These are phyloP conservation scores for Hippophae gyantsensis DNA, from an alignment of 306 rosid genomes.

Conservation along the genomic window DNA sequence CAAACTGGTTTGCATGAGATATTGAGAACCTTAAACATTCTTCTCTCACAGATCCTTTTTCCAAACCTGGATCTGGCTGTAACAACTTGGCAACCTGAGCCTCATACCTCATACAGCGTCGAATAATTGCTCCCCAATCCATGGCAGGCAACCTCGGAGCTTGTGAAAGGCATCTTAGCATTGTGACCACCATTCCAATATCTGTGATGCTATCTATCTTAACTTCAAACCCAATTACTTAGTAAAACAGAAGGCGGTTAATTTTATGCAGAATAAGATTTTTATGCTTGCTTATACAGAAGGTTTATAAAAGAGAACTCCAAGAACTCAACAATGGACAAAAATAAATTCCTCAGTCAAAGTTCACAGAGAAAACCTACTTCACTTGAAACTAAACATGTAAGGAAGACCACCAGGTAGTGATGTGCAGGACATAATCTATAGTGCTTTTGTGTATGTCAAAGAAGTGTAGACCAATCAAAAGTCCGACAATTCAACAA, in stretches of 20 bases:
- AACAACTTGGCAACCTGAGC: conserved; percentile 34
- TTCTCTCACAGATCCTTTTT: conserved; percentile 59
- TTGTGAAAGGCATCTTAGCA: conserved; percentile 74
- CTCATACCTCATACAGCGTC: conserved; percentile 87
- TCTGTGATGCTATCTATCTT: conserved; percentile 37
- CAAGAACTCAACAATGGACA: background rate
- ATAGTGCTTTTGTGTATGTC: no score
- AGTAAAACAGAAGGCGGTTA: conserved; percentile 13
- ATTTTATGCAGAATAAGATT: background rate
- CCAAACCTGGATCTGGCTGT: conserved; percentile 26
- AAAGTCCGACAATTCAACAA: no score
- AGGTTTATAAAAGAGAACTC: background rate
- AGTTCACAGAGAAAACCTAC: no score
- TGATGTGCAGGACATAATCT: no score
- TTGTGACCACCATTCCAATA: conserved; percentile 34
- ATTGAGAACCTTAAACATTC: conserved; percentile 61
- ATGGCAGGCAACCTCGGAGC: conserved; percentile 85
- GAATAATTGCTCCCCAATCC: conserved; percentile 76
- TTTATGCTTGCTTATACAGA: background rate
- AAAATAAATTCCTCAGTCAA: background rate
- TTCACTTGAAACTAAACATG: no score
- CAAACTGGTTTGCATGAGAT: conserved; percentile 81
- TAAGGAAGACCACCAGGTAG: no score
- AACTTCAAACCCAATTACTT: conserved; percentile 20
- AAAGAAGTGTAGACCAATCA: no score